These are phyloP conservation scores for Pestalotiopsis sp. DNA, from an alignment of 2,329 filamentous ascomycete genomes.

Conservation along the genomic window DNA sequence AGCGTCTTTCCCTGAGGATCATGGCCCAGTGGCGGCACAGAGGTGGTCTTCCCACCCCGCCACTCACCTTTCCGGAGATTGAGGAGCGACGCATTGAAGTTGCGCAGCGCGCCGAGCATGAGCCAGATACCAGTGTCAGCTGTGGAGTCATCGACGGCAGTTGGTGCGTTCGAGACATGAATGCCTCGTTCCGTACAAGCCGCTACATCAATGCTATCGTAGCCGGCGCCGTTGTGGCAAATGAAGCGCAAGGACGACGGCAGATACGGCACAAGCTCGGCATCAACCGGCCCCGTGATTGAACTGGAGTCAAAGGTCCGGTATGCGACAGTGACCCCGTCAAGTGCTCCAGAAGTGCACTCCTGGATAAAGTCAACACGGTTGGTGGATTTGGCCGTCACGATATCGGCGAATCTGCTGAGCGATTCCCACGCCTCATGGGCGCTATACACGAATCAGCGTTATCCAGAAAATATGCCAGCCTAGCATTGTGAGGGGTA, in stretches of 20 bases:
- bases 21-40: slow-evolving; percentile 61
- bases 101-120: slow-evolving; percentile 75
- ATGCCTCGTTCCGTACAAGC: slow-evolving; percentile 69
- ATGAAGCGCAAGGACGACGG: slow-evolving; percentile 57
- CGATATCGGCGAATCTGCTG: slow-evolving; percentile 61
- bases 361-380: slow-evolving; percentile 70
- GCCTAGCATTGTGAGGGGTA: too few relatives aligned
- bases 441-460: slow-evolving; percentile 49
- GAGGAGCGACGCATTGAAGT: slow-evolving; percentile 67
- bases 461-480: background rate
- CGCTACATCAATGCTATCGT: slow-evolving; percentile 76
- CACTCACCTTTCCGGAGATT: slow-evolving; percentile 67
- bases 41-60: slow-evolving; percentile 49
- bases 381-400: slow-evolving; percentile 60
- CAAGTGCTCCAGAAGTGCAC: slow-evolving; percentile 63
- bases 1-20: slow-evolving; percentile 78
- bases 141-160: slow-evolving; percentile 78
- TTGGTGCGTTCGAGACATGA: slow-evolving; percentile 78
- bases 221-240: slow-evolving; percentile 73
- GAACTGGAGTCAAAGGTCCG: slow-evolving; percentile 61
- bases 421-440: slow-evolving; percentile 65
- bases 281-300: slow-evolving; percentile 70
- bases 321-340: slow-evolving; percentile 65
- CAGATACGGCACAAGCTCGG: slow-evolving; percentile 62
- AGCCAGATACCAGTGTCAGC: slow-evolving; percentile 81